Evolutionary conservation across 176 grass and related monocot species (phyloP).

Genomic region (Elaeis guineensis): DNA sequence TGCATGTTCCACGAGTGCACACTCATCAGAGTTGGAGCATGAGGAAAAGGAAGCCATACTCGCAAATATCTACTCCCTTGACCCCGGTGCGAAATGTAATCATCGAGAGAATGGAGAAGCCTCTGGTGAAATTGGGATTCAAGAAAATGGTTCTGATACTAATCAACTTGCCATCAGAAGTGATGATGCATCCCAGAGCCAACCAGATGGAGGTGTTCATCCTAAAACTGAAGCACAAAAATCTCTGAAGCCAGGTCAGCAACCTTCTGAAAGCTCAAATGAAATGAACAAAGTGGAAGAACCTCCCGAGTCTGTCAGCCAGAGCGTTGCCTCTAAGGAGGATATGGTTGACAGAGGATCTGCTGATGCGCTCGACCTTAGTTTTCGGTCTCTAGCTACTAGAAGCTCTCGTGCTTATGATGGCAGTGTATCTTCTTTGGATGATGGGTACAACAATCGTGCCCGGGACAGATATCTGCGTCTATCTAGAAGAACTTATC

Average conservation of each 20-base stretch:
- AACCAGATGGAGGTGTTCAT: too few species aligned
- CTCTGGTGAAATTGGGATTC: too few species aligned
- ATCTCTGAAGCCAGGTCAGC: too few species aligned
- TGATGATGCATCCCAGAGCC: too few species aligned
- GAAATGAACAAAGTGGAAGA: not conserved
- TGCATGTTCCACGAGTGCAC: not conserved
- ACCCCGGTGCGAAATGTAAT: not conserved
- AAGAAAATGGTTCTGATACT: too few species aligned
- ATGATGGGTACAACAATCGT: constrained; percentile 12
- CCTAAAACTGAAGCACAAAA: too few species aligned
- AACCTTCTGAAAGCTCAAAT: constrained; percentile 1
- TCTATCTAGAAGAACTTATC: constrained; percentile 38
- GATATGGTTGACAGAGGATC: constrained; percentile 3
- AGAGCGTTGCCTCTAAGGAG: constrained; percentile 21
- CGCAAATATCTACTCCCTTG: too few species aligned
- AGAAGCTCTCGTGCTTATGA: constrained; percentile 38
- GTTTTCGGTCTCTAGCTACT: not conserved
- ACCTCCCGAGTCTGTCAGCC: constrained; percentile 11
- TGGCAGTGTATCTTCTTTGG: constrained; percentile 30
- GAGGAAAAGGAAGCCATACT: not conserved
- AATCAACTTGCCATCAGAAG: too few species aligned
- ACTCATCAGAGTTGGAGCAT: not conserved
- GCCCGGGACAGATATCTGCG: not conserved
- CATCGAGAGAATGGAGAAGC: not conserved
- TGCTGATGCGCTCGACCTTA: constrained; percentile 6